Evolutionary conservation across 2,329 filamentous ascomycete species (phyloP).

Genomic region (Fusarium nelsonii): DNA sequence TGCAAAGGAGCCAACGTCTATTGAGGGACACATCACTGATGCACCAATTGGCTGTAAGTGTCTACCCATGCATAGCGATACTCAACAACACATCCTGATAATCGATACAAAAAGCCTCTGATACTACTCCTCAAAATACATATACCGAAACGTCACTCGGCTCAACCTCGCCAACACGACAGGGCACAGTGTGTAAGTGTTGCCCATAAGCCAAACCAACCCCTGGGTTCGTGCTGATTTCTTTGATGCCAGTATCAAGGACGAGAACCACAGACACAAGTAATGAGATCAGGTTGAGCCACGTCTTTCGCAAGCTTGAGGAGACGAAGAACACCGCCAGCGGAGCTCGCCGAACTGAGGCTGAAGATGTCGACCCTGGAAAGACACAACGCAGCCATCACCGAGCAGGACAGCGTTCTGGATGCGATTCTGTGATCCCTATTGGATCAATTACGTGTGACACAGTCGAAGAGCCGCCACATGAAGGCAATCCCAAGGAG

Average conservation of each 20-base stretch:
- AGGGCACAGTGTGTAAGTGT: slow-evolving; percentile 35
- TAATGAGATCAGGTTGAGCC: slow-evolving; percentile 53
- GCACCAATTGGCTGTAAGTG: slow-evolving; percentile 10
- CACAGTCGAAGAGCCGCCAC: slow-evolving; percentile 7
- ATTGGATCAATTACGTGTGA: slow-evolving; percentile 10
- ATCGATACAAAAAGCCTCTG: slow-evolving; percentile 14
- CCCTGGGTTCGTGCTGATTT: slow-evolving; percentile 6
- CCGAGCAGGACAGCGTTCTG: slow-evolving; percentile 10
- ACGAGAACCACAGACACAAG: slow-evolving; percentile 37
- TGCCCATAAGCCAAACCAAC: neutral
- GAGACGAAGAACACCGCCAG: slow-evolving; percentile 3
- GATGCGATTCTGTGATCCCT: neutral
- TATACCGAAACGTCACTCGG: neutral
- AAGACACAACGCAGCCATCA: slow-evolving; percentile 11
- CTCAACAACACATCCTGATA: neutral
- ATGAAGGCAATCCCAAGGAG: slow-evolving; percentile 13
- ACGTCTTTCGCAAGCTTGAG: slow-evolving; percentile 28
- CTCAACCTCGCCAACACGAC: slow-evolving; percentile 14
- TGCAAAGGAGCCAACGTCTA: neutral
- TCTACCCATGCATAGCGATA: neutral
- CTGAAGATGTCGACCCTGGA: slow-evolving; percentile 2
- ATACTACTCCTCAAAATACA: neutral
- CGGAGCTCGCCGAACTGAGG: slow-evolving; percentile 12
- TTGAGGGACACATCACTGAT: neutral
- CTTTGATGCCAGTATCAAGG: slow-evolving; percentile 31